phyloP scores from a whole-genome alignment of 345 rosid genomes.

The Aethionema arabicum region DNA sequence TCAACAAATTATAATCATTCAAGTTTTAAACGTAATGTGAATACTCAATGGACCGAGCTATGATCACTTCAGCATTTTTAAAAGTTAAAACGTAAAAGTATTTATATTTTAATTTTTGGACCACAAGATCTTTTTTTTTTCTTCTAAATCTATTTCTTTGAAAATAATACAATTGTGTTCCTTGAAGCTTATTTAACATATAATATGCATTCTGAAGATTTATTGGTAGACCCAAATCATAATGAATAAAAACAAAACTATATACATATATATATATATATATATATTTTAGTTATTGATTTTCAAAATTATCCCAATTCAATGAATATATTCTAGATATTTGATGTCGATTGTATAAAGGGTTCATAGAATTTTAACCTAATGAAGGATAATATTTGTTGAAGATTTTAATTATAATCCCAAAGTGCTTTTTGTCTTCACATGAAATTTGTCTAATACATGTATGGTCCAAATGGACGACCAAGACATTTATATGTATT shows the following conservation, averaged over 20 bases:
- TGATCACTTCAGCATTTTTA: too few relatives aligned
- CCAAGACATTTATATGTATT: constrained; percentile 3
- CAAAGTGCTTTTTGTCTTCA: constrained; percentile 31
- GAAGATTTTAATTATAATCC: neutral
- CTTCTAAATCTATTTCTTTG: neutral
- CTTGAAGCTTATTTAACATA: neutral
- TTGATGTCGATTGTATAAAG: neutral
- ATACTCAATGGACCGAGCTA: too few relatives aligned
- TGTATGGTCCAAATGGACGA: constrained; percentile 1
- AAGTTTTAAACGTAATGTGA: too few relatives aligned
- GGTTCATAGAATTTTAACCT: too few relatives aligned
- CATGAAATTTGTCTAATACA: constrained; percentile 40
- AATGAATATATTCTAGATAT: neutral
- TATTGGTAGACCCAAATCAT: neutral
- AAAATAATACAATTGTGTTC: neutral
- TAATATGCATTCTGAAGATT: constrained; percentile 6
- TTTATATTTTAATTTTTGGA: too few relatives aligned
- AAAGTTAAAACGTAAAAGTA: too few relatives aligned
- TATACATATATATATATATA: too few relatives aligned
- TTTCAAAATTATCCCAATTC: constrained; percentile 36
- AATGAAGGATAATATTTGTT: too few relatives aligned
- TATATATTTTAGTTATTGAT: neutral
- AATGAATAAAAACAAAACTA: neutral
- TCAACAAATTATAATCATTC: too few relatives aligned
- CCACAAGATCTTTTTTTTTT: neutral